Base-by-base conservation (phyloP, 1,284 basidiomycete species). In the Mycena sp. region DNA sequence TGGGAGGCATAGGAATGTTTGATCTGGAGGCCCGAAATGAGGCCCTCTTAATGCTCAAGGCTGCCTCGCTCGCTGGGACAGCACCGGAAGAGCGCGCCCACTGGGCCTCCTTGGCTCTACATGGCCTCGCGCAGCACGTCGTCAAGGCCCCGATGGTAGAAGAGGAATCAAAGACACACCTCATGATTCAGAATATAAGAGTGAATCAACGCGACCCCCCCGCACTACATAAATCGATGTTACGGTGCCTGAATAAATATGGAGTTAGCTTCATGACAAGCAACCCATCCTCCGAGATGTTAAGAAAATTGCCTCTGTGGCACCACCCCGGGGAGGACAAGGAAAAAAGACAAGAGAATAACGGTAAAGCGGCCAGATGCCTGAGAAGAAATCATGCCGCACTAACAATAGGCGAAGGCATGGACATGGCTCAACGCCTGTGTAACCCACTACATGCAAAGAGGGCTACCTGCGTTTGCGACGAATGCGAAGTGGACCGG, bases 1-100 rank as follows among this genome's bases (percentile, higher is more conserved):
- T 14, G 4, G 65, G 67, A 6, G 67, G 67, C n/a, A 28, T 51
- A 10, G 50, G 53, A 21, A 17, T 29, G 29, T n/a, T 29, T 14
- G 25, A 49, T 30, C 37, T 30, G 10, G 30, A 30, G 43, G 52
- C n/a, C 25, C 30, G 74, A 6, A 72, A 74, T 38, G 59, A 72
- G 14, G 76, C 75, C 0, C 73, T 76, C 0, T 32, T 68, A 3
- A 19, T 77, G 0, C 71, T 62, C 38, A 74, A 35, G 32, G 32
- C 32, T 14, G 32, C 32, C 32, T 7, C 32, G 7, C 32, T 35
- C 32, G 14, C 43, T 35, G 32, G 14, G 32, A 35, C 32, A 35
- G 32, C 7, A 7, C 32, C 14, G 9, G 9, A 35, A 14, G 14
- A 35, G 14, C 32, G 32, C 32, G 7, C 32, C 7, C 32, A 35